Percentiles rank a stretch among this genome's conserved stretches.
Evolutionary conservation across 1,284 basidiomycete genomes (phyloP).

Genomic region (Cutaneotrichosporon spelunceum): DNA sequence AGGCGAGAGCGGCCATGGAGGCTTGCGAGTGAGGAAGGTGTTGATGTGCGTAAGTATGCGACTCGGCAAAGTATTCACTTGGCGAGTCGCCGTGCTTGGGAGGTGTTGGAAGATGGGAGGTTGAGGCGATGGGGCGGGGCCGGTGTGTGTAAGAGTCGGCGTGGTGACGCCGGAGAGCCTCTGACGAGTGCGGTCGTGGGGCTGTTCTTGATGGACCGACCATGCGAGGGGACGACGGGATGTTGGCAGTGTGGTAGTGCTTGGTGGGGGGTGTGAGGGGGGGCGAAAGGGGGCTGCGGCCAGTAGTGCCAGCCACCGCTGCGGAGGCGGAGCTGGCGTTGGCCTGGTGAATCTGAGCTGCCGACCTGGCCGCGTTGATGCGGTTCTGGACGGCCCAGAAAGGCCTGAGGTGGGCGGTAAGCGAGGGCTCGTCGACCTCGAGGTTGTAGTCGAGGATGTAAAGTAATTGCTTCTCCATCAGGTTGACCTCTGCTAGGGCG

Average conservation of each 20-base stretch:
- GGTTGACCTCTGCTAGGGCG: slow-evolving; percentile 68
- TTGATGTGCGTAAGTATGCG: neutral
- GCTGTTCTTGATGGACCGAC: slow-evolving; percentile 2
- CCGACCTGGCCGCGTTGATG: slow-evolving; percentile 17
- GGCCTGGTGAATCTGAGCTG: slow-evolving; percentile 11
- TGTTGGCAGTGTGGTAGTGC: slow-evolving; percentile 11
- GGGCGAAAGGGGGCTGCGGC: slow-evolving; percentile 10
- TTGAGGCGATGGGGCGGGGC: neutral
- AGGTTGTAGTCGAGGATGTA: slow-evolving; percentile 85
- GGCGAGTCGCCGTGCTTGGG: slow-evolving; percentile 13
- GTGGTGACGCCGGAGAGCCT: slow-evolving; percentile 8
- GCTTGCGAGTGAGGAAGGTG: slow-evolving; percentile 3
- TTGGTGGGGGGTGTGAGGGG: slow-evolving; percentile 22
- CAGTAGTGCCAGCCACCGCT: slow-evolving; percentile 2
- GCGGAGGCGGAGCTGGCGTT: neutral
- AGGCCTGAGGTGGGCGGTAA: slow-evolving; percentile 20
- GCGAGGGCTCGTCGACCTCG: slow-evolving; percentile 65
- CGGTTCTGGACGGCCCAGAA: slow-evolving; percentile 23
- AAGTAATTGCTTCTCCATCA: slow-evolving; percentile 94
- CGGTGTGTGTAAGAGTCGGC: slow-evolving; percentile 2
- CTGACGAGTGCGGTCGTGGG: slow-evolving; percentile 13
- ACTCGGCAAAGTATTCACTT: slow-evolving; percentile 17
- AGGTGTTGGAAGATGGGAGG: slow-evolving; percentile 15
- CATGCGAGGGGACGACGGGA: slow-evolving; percentile 18
- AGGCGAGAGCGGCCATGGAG: neutral